Evolutionary conservation across 257 asterid species (phyloP).

Genomic region (Fraxinus americana): DNA sequence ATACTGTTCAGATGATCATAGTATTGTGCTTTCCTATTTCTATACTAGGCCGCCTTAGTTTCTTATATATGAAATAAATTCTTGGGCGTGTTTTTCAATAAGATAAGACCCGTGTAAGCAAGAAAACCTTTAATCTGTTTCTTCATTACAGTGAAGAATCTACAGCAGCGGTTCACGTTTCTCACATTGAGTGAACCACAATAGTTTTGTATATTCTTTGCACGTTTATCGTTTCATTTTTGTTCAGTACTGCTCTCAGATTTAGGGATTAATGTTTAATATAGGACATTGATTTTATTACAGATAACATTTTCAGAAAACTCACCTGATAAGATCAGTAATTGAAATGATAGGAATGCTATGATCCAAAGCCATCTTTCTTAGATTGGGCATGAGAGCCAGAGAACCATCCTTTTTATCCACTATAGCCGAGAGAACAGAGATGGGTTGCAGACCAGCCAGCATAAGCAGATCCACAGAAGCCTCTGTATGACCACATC

Average conservation of each 20-base stretch:
- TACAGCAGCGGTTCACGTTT: too few relatives aligned
- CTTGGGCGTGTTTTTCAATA: too few relatives aligned
- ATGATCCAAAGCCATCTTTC: constrained; percentile 51
- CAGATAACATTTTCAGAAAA: not conserved
- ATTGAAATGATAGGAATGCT: constrained; percentile 68
- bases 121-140: too few relatives aligned
- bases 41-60: too few relatives aligned
- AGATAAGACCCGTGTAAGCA: too few relatives aligned
- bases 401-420: constrained; percentile 65
- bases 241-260: not conserved
- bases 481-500: constrained; percentile 91
- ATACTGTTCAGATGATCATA: too few relatives aligned
- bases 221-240: not conserved
- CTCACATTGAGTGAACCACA: too few relatives aligned
- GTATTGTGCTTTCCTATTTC: too few relatives aligned
- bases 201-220: too few relatives aligned
- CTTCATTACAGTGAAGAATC: too few relatives aligned
- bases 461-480: constrained; percentile 67
- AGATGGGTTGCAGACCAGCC: constrained; percentile 61
- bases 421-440: constrained; percentile 65
- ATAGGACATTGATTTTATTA: not conserved
- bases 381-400: constrained; percentile 50
- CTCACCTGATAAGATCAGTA: constrained; percentile 74
- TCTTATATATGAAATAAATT: too few relatives aligned
- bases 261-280: not conserved